Percentiles rank a stretch among this genome's conserved stretches.
Conservation (phyloP, 2,329 filamentous ascomycete species). For the Hymenoscyphus linearis region DNA sequence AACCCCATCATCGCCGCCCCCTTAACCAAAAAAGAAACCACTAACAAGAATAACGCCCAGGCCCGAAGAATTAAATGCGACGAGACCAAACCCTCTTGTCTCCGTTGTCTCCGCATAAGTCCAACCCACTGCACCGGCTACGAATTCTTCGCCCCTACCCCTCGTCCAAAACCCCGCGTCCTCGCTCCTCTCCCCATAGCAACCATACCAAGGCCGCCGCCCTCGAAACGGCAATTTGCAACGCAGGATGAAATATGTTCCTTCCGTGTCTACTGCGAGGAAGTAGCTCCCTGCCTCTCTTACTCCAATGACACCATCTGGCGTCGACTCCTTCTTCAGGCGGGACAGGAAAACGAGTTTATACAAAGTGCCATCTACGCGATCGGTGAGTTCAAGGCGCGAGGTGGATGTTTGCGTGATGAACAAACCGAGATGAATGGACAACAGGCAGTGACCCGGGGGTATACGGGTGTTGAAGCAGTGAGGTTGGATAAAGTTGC, state of each 20-base stretch:
- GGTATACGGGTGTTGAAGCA: not conserved
- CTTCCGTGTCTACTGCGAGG: conserved; percentile 6
- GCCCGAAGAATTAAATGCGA: conserved; percentile 21
- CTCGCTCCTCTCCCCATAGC: not conserved
- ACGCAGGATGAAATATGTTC: conserved; percentile 3
- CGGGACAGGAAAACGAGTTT: conserved; percentile 43
- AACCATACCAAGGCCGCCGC: too few relatives aligned
- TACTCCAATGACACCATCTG: conserved; percentile 42
- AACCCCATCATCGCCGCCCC: not conserved
- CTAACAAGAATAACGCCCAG: conserved; percentile 4
- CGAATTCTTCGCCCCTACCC: not conserved
- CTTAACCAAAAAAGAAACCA: not conserved
- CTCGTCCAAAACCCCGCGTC: not conserved
- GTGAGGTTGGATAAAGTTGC: conserved; percentile 5
- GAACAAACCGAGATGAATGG: not conserved
- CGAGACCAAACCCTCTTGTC: conserved; percentile 17
- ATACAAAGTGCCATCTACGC: conserved; percentile 22
- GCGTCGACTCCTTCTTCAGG: conserved; percentile 53
- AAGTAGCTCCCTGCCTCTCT: conserved; percentile 5
- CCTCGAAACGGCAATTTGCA: not conserved
- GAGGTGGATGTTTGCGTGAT: not conserved
- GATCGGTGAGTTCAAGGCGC: conserved; percentile 21
- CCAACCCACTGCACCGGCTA: conserved; percentile 4
- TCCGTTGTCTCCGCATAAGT: conserved; percentile 13
- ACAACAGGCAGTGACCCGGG: too few relatives aligned